These are phyloP conservation scores for Cinnamomum micranthum DNA, from an alignment of 164 flowering plant genomes.

Conservation along the genomic window DNA sequence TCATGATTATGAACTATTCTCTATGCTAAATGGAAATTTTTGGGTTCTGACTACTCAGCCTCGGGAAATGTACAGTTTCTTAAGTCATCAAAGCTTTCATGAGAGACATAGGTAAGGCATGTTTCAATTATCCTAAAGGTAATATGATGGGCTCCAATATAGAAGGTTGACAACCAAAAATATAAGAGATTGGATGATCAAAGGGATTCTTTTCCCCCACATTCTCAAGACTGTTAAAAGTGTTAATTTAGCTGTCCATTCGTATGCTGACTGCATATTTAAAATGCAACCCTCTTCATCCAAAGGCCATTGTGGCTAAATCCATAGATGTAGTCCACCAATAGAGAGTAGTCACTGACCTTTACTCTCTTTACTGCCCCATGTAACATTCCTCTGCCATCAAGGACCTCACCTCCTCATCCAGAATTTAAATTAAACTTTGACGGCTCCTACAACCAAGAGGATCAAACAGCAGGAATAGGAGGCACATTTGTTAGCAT, in stretches of 20 bases:
- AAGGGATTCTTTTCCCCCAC: background rate
- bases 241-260: background rate
- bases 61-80: background rate
- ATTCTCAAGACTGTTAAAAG: background rate
- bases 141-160: background rate
- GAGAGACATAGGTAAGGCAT: background rate
- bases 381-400: too few species aligned
- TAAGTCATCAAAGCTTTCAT: background rate
- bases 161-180: background rate
- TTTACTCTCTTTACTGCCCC: too few species aligned
- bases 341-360: too few species aligned
- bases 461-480: too few species aligned
- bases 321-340: too few species aligned
- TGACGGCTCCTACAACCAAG: too few species aligned
- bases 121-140: background rate
- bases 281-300: background rate
- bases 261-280: background rate
- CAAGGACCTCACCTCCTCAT: too few species aligned
- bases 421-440: too few species aligned
- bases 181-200: background rate
- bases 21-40: background rate
- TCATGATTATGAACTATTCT: too few species aligned
- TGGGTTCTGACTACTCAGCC: background rate
- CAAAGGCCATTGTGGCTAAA: slow-evolving; percentile 2
- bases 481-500: too few species aligned